These are phyloP conservation scores for Andrographis paniculata DNA, from an alignment of 305 asterid genomes.

Conservation along the genomic window DNA sequence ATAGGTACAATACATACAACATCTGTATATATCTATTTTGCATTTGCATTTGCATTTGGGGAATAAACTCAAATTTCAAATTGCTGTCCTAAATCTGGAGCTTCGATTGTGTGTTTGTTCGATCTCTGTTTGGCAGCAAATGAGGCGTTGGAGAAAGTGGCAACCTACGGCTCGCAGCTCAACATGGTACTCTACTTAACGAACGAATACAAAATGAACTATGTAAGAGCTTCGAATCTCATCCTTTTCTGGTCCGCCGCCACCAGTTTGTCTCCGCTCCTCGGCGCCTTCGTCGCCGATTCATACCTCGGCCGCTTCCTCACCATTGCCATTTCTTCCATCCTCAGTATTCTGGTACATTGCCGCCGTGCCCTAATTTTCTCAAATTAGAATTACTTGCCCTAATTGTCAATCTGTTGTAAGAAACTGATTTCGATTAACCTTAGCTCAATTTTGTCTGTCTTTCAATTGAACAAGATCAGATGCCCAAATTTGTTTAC, in stretches of 20 bases:
- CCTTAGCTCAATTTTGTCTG: too few species aligned
- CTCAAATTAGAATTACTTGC: not conserved
- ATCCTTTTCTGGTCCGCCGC: conserved; percentile 34
- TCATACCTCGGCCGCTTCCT: conserved; percentile 44
- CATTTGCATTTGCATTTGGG: too few species aligned
- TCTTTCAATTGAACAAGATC: too few species aligned
- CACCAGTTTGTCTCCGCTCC: conserved; percentile 37
- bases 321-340: conserved; percentile 38
- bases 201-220: conserved; percentile 27
- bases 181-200: conserved; percentile 28
- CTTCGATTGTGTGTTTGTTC: conserved; percentile 13
- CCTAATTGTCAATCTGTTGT: not conserved
- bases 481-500: too few species aligned
- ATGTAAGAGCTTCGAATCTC: conserved; percentile 18
- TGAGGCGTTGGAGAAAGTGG: conserved; percentile 33
- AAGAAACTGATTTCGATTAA: too few species aligned
- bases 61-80: not conserved
- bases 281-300: conserved; percentile 54
- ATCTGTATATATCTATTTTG: too few species aligned
- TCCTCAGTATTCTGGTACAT: conserved; percentile 36
- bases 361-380: not conserved
- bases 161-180: conserved; percentile 26
- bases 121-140: conserved; percentile 19
- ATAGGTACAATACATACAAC: conserved; percentile 22
- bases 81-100: not conserved